Base-by-base conservation (phyloP, 148 eudicot species). In the Fagopyrum esculentum region DNA sequence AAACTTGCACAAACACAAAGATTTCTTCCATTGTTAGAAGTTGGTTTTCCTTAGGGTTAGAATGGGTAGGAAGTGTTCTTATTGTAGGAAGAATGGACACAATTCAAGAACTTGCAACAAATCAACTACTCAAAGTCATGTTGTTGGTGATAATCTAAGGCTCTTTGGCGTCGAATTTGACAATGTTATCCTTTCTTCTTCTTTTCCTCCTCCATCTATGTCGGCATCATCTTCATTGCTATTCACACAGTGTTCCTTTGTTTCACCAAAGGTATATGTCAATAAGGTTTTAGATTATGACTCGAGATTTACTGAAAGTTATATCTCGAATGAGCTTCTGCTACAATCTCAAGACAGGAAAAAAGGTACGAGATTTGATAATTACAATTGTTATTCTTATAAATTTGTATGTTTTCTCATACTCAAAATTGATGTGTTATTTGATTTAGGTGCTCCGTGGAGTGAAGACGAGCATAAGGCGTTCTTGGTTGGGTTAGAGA, bases 1-100 rank as follows among this genome's bases (percentile, higher is more conserved):
- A 35, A 11, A 29, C 69, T 4, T 44, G 26, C 57, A 13, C 57
- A 57, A 57, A 19, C 19, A 57, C 29, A 66, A 66, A 11, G 43
- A 40, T 17, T 66, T 26, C 44, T 61, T 11, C 12, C 2, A 19
- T 26, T 61, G 4, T 10, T 8, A 40, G 22, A 66, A 66, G 16
- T 35, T 66, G 47, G 17, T 43, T 66, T 5, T 66, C 5, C 30
- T 15, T 0, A 40, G 35, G 47, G 9, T 15, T 35, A 40, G 13
- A 66, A 87, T 87, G 90, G 90, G 81, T 30, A 87, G 88, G 71
- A 87, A 87, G 80, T 87, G 90, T 81, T 87, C 88, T 73, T 87
- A 82, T 83, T 87, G 90, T 78, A 86, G 86, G 26, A 80, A 83
- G 83, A 85, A 81, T 68, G 90, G 90, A 4, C 90, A 87, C 71